These are phyloP conservation scores for Margaritispora aquatica DNA, from an alignment of 495 filamentous ascomycete genomes.

Conservation along the genomic window DNA sequence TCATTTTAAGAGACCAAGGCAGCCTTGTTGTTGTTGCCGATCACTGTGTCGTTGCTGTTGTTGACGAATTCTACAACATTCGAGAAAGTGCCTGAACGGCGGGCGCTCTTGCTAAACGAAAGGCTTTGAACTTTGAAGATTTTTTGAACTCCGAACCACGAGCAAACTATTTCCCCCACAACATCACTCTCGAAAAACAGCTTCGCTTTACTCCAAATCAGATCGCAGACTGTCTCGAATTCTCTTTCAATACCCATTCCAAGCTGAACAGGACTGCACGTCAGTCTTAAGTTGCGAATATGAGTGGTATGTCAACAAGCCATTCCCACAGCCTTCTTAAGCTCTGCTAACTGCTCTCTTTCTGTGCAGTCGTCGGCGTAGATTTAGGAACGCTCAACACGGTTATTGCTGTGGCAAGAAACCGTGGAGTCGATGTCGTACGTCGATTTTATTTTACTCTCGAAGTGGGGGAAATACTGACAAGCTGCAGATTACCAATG, in stretches of 20 bases:
- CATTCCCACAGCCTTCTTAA: background rate
- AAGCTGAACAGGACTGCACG: background rate
- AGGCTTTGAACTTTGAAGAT: background rate
- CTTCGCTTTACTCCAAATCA: background rate
- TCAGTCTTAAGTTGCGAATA: constrained; percentile 10
- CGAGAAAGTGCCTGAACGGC: background rate
- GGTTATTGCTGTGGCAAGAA: constrained; percentile 93
- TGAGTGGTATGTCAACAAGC: constrained; percentile 19
- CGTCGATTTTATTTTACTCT: constrained; percentile 36
- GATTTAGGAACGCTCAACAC: constrained; percentile 98
- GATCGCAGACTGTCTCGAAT: background rate
- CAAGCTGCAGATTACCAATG: constrained; percentile 79
- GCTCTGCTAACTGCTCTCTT: background rate
- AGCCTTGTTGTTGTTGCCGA: background rate
- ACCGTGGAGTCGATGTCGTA: constrained; percentile 99
- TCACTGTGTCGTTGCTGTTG: background rate
- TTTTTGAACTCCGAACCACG: background rate
- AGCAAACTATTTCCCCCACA: background rate
- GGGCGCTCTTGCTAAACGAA: background rate
- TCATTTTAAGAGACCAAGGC: background rate
- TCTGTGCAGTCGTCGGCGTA: constrained; percentile 49
- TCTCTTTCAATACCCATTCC: background rate
- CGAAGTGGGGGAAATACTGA: constrained; percentile 13
- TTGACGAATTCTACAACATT: background rate
- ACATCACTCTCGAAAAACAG: background rate